These are phyloP conservation scores for Rubus idaeus DNA, from an alignment of 306 rosid genomes.

Conservation along the genomic window DNA sequence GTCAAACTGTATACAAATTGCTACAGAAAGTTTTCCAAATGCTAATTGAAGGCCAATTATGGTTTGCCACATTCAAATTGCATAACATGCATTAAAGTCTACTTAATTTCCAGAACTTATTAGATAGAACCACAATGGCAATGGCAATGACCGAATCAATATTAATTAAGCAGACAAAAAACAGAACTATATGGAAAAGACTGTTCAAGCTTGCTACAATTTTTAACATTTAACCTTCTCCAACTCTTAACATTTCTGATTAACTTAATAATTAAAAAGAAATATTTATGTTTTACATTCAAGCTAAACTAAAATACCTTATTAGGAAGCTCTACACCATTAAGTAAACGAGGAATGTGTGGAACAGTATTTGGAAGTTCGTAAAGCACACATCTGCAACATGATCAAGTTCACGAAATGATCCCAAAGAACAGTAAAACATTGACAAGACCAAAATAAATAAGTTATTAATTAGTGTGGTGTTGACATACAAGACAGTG, in stretches of 20 bases:
- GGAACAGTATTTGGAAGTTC: conserved; percentile 23
- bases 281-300: no score
- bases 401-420: not conserved
- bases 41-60: not conserved
- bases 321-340: conserved; percentile 26
- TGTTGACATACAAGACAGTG: conserved; percentile 34
- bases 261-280: no score
- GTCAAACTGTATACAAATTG: not conserved
- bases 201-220: no score
- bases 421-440: not conserved
- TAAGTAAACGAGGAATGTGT: conserved; percentile 30
- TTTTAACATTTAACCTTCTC: no score
- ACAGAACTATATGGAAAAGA: not conserved
- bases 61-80: not conserved
- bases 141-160: not conserved
- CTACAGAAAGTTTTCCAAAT: no score
- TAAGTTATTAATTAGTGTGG: not conserved
- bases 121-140: not conserved
- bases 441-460: not conserved
- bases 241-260: no score
- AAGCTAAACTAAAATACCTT: conserved; percentile 32
- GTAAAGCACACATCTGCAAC: conserved; percentile 36
- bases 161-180: not conserved
- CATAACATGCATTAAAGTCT: not conserved
- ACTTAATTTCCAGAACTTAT: no score